Evolutionary conservation across 2,329 filamentous ascomycete species (phyloP).

Genomic region (Cladophialophora chaetospira): DNA sequence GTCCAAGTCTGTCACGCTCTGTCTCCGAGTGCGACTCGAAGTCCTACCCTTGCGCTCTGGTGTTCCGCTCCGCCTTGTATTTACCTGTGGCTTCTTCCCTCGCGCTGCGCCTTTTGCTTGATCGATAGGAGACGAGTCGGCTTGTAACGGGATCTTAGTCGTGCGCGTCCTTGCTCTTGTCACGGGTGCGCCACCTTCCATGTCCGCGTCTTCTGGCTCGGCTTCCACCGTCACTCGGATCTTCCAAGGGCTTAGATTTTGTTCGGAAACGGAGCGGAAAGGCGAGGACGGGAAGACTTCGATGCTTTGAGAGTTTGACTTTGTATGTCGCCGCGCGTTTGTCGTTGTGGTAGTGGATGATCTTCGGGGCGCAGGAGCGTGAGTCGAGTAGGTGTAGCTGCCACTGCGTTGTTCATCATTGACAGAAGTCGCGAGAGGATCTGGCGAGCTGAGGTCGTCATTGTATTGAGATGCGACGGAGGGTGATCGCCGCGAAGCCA

Average conservation of each 20-base stretch:
- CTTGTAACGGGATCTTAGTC: conserved; percentile 47
- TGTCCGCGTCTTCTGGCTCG: conserved; percentile 45
- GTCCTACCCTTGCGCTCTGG: conserved; percentile 17
- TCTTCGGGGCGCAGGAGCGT: conserved; percentile 7
- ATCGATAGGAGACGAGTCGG: conserved; percentile 10
- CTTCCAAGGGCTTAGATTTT: conserved; percentile 49
- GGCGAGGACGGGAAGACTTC: conserved; percentile 15
- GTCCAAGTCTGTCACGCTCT: conserved; percentile 33
- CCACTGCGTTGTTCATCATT: conserved; percentile 10
- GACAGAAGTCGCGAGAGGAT: conserved; percentile 30
- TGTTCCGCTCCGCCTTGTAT: conserved; percentile 25
- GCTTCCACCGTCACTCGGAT: conserved; percentile 52
- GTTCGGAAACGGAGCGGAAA: conserved; percentile 31
- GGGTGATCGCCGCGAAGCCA: conserved; percentile 16
- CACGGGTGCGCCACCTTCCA: conserved; percentile 33
- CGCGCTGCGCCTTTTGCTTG: not conserved
- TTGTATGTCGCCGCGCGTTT: conserved; percentile 1
- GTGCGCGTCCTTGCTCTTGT: conserved; percentile 36
- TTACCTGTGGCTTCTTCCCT: conserved; percentile 10
- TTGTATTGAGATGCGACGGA: conserved; percentile 13
- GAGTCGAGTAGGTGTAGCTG: conserved; percentile 5
- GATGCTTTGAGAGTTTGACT: conserved; percentile 6
- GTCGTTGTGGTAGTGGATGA: not conserved
- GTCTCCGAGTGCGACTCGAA: conserved; percentile 22
- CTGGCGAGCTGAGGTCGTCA: conserved; percentile 31